Conservation (phyloP, 2,329 filamentous ascomycete species). For the Trichoderma simmonsii region DNA sequence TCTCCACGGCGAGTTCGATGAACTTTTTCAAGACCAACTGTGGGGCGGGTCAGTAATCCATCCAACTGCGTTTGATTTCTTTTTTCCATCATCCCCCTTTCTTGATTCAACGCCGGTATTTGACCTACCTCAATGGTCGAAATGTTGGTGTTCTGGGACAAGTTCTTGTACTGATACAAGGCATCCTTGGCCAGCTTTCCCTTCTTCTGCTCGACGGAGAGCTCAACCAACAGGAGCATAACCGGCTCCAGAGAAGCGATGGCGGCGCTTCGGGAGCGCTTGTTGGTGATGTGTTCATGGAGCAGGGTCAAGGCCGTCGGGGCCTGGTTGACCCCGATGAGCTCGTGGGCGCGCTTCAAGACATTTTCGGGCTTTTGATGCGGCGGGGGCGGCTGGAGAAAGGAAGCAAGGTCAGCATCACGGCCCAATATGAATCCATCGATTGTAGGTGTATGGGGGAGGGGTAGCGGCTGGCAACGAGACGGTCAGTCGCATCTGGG, state of each 20-base stretch:
- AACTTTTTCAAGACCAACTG: conserved; percentile 93
- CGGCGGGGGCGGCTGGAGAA: conserved; percentile 80
- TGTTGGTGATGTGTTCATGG: conserved; percentile 98
- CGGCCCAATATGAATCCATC: conserved; percentile 13
- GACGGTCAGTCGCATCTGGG: conserved; percentile 20
- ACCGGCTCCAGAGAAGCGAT: conserved; percentile 96
- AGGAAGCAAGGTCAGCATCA: conserved; percentile 29
- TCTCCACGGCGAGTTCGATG: conserved; percentile 93
- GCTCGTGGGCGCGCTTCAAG: conserved; percentile 95
- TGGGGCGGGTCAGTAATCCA: conserved; percentile 21
- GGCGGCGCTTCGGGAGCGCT: conserved; percentile 94
- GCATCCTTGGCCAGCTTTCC: conserved; percentile 98
- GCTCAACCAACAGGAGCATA: conserved; percentile 95
- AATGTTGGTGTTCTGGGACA: conserved; percentile 97
- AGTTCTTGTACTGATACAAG: conserved; percentile 99
- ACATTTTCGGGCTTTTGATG: conserved; percentile 99
- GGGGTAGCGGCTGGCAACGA: conserved; percentile 28
- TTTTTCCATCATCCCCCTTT: background rate
- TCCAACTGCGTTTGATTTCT: background rate
- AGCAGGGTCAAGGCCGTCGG: conserved; percentile 89
- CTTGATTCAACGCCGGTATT: background rate
- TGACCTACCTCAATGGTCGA: conserved; percentile 82
- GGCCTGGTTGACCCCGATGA: conserved; percentile 94
- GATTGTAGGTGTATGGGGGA: conserved; percentile 17
- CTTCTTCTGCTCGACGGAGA: conserved; percentile 96